Evolutionary conservation across 768 basidiomycete genomes (phyloP).

Genomic region (Phaeolepiota aurea): DNA sequence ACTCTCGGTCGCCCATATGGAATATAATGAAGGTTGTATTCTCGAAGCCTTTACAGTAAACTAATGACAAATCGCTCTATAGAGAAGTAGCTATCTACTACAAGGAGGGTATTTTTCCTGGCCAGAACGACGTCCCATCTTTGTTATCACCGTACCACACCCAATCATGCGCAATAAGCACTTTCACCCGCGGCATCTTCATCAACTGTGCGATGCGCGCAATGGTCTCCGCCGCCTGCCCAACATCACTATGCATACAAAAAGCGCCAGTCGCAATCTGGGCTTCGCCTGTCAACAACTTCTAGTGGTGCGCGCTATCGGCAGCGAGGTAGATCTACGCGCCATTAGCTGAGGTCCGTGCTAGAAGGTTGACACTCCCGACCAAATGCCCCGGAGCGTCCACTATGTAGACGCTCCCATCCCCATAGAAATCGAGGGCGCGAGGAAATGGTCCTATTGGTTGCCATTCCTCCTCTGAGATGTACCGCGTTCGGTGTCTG

Average conservation of each 20-base stretch:
- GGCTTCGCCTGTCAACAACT: slow-evolving; percentile 37
- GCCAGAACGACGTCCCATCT: slow-evolving; percentile 33
- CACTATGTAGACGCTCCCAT: slow-evolving; percentile 51
- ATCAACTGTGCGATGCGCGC: slow-evolving; percentile 27
- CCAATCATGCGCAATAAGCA: slow-evolving; percentile 46
- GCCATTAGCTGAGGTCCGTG: slow-evolving; percentile 42
- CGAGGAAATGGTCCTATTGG: background rate
- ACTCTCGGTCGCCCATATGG: too few species aligned
- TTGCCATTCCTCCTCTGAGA: background rate
- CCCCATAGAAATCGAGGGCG: slow-evolving; percentile 44
- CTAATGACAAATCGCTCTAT: too few species aligned
- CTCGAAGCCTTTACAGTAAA: too few species aligned
- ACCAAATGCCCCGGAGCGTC: slow-evolving; percentile 49
- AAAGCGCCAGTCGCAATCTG: slow-evolving; percentile 24
- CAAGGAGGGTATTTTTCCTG: slow-evolving; percentile 20
- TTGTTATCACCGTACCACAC: slow-evolving; percentile 42
- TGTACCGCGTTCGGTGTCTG: slow-evolving; percentile 7
- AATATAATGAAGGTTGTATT: too few species aligned
- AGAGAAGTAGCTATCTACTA: background rate
- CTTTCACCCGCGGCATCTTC: slow-evolving; percentile 27
- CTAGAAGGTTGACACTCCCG: slow-evolving; percentile 48
- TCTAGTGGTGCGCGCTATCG: slow-evolving; percentile 49
- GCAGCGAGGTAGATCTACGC: slow-evolving; percentile 49
- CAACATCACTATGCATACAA: slow-evolving; percentile 37
- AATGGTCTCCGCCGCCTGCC: slow-evolving; percentile 32